phyloP scores from a whole-genome alignment of 2,329 filamentous ascomycete genomes.

The Scytalidium lignicola region DNA sequence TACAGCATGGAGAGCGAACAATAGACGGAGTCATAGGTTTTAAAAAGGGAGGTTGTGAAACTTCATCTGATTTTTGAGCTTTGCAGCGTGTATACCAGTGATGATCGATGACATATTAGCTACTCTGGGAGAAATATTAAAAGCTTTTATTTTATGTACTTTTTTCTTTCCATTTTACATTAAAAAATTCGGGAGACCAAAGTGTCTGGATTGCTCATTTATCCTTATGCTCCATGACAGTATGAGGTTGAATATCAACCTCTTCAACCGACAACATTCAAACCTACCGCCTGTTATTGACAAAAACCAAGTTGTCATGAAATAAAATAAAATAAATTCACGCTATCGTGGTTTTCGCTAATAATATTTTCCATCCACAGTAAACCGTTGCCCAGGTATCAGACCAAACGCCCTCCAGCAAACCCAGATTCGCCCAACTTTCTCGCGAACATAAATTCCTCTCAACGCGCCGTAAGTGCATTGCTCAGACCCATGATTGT shows the following conservation, averaged over 20 bases:
- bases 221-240: background rate
- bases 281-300: background rate
- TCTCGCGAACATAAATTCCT: background rate
- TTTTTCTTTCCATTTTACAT: too few species aligned
- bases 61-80: conserved; percentile 7
- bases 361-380: too few species aligned
- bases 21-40: conserved; percentile 27
- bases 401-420: background rate
- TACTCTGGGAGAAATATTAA: background rate
- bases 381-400: background rate
- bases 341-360: too few species aligned
- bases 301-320: background rate
- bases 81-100: conserved; percentile 13
- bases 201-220: background rate
- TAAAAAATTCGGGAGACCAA: background rate
- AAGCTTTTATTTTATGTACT: background rate
- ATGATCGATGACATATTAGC: background rate
- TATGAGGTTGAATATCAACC: background rate
- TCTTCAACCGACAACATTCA: background rate
- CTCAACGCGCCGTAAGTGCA: conserved; percentile 61
- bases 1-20: conserved; percentile 66
- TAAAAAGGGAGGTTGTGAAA: conserved; percentile 9
- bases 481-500: conserved; percentile 77
- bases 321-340: too few species aligned
- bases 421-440: background rate